Evolutionary conservation across 441 rosid species (phyloP).

Genomic region (Brassica hybrid): DNA sequence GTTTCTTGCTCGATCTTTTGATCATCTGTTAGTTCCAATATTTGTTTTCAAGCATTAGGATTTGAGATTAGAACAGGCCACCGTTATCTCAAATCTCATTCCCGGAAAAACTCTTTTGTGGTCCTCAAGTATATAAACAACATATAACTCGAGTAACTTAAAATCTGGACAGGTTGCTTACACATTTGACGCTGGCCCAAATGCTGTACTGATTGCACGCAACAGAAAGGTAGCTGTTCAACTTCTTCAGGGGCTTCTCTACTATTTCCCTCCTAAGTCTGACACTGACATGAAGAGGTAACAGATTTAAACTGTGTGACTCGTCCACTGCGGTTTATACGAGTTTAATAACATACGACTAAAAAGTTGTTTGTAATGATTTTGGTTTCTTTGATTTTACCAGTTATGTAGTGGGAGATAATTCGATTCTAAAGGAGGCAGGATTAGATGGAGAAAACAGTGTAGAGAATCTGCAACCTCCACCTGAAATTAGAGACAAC

Average conservation of each 20-base stretch:
- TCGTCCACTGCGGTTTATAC: neutral
- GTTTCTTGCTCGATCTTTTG: neutral
- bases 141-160: neutral
- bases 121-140: constrained; percentile 7
- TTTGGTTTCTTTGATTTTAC: constrained; percentile 20
- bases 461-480: constrained; percentile 54
- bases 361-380: neutral
- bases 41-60: neutral
- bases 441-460: constrained; percentile 64
- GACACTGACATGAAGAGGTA: constrained; percentile 76
- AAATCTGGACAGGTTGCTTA: constrained; percentile 71
- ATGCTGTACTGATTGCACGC: constrained; percentile 85
- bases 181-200: constrained; percentile 97
- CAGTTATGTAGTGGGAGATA: constrained; percentile 87
- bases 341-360: constrained; percentile 11
- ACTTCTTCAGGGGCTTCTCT: constrained; percentile 81
- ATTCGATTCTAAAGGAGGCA: constrained; percentile 77
- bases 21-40: constrained; percentile 12
- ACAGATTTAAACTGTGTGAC: constrained; percentile 7
- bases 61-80: neutral
- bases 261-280: constrained; percentile 79
- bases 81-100: neutral
- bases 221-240: constrained; percentile 74
- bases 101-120: neutral
- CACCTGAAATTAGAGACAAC: constrained; percentile 50